Conservation (phyloP, 306 rosid genomes). For the Gastrolobium bilobum region DNA sequence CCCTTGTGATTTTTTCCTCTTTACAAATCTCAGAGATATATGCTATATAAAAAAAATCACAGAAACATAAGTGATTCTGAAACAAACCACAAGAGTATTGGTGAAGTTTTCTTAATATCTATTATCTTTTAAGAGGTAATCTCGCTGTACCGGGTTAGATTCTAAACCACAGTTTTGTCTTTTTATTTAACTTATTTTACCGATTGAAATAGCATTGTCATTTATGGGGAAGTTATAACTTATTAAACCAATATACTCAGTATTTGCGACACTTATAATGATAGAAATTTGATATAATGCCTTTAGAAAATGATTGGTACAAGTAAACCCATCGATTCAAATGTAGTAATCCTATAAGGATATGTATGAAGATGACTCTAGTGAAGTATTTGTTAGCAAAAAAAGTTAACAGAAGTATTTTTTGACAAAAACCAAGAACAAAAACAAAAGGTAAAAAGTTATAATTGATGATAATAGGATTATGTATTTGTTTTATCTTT, state of each 20-base stretch:
- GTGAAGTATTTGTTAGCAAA: constrained; percentile 22
- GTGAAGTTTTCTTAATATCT: too few relatives aligned
- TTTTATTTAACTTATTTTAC: neutral
- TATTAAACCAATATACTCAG: neutral
- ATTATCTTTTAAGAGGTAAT: constrained; percentile 27
- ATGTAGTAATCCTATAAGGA: constrained; percentile 24
- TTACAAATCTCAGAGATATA: too few relatives aligned
- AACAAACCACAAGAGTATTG: too few relatives aligned
- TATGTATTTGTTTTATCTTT: constrained; percentile 8
- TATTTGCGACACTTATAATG: neutral
- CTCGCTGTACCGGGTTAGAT: constrained; percentile 12
- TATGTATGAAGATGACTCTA: constrained; percentile 10
- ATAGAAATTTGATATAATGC: constrained; percentile 25
- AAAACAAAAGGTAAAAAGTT: neutral
- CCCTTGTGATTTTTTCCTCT: too few relatives aligned
- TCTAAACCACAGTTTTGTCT: neutral
- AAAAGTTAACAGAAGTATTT: neutral
- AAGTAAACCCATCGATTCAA: constrained; percentile 4
- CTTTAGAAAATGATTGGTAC: neutral
- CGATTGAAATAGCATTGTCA: neutral
- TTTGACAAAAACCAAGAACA: neutral
- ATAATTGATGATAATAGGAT: constrained; percentile 5
- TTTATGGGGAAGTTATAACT: constrained; percentile 9
- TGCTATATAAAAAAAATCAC: too few relatives aligned
- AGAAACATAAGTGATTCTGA: too few relatives aligned